These are phyloP conservation scores for Wickerhamiella azyma DNA, from an alignment of 805 yeast genomes.

Conservation along the genomic window DNA sequence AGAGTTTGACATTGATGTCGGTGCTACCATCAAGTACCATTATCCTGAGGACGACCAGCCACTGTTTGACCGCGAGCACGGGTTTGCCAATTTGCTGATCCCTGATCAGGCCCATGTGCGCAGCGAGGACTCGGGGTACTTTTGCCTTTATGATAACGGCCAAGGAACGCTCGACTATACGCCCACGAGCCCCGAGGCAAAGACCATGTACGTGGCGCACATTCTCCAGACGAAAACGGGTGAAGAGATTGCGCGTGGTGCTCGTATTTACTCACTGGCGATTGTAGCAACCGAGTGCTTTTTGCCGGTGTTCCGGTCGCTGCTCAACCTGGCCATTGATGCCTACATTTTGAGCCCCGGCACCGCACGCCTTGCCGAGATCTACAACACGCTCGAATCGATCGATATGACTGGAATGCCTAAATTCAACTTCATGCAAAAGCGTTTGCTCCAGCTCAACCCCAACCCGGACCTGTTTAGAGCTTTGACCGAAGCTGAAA, in stretches of 20 bases:
- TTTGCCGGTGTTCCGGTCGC: slow-evolving; percentile 46
- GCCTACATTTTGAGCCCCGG: slow-evolving; percentile 28
- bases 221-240: slow-evolving; percentile 39
- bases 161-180: slow-evolving; percentile 17
- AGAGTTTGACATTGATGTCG: slow-evolving; percentile 67
- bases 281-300: slow-evolving; percentile 40
- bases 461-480: slow-evolving; percentile 7
- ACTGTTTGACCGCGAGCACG: slow-evolving; percentile 16
- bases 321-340: slow-evolving; percentile 40
- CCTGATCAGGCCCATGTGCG: slow-evolving; percentile 48
- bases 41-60: slow-evolving; percentile 31
- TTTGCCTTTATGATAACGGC: slow-evolving; percentile 28
- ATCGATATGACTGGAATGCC: slow-evolving; percentile 23
- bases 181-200: slow-evolving; percentile 22
- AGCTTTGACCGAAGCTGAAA: neutral
- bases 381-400: slow-evolving; percentile 22
- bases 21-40: slow-evolving; percentile 52
- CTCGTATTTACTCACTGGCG: slow-evolving; percentile 44
- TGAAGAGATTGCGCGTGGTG: slow-evolving; percentile 38
- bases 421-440: slow-evolving; percentile 18
- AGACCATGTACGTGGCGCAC: slow-evolving; percentile 42
- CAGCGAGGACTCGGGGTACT: slow-evolving; percentile 42
- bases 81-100: slow-evolving; percentile 42
- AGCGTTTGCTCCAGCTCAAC: slow-evolving; percentile 18
- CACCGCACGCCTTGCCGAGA: slow-evolving; percentile 15